Evolutionary conservation across 129 eudicot species (phyloP), one percentile per base, ranked within the genome.

Genomic region (Helianthus tuberosus): DNA sequence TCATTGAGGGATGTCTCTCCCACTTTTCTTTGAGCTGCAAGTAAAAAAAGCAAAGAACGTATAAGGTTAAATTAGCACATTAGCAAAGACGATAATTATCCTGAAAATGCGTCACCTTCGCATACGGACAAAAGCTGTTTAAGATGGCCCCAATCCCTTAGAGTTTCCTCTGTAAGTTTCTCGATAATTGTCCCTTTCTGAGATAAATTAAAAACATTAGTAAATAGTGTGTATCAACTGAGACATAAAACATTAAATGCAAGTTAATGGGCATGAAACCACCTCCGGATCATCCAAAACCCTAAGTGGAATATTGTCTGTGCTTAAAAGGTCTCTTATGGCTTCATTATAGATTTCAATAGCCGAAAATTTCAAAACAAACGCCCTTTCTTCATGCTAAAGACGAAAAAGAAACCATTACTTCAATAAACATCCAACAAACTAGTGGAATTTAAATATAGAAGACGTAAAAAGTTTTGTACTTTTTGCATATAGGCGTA

Each of bases 1-100:
- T 95, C 99, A 82, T 95, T 95, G 81, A 95, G 82, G 66, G 87
- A 86, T 13, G 99, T 95, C 88, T 95, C 99, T 64, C 99, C 99
- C 64, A 86, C 88, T 88, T 91, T 83, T 81, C 99, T 83, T 87
- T 88, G 97, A 74, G 96, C 99, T 95, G 80, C 75, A 76, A 70
- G 50, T 13, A 62, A 66, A 75, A 44, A 61, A 52, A 62, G 43
- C 32, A 57, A 60, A 1, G 3, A 70, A 47, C 35, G 48, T 41
- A 68, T 12, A 52, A 52, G 14, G 14, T 58, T 58, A 67, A 48
- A 27, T 11, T 36, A 69, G 46, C 6, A 59, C n/a, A 29, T 12
- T 14, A 54, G 27, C 0, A 76, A 57, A 27, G 68, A 57, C 44
- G 57, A 39, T 16, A 9, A 39, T 23, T 11, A 25, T 55, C 14